phyloP scores from a whole-genome alignment of 1,284 basidiomycete species.

The Cutaneotrichosporon cyanovorans region DNA sequence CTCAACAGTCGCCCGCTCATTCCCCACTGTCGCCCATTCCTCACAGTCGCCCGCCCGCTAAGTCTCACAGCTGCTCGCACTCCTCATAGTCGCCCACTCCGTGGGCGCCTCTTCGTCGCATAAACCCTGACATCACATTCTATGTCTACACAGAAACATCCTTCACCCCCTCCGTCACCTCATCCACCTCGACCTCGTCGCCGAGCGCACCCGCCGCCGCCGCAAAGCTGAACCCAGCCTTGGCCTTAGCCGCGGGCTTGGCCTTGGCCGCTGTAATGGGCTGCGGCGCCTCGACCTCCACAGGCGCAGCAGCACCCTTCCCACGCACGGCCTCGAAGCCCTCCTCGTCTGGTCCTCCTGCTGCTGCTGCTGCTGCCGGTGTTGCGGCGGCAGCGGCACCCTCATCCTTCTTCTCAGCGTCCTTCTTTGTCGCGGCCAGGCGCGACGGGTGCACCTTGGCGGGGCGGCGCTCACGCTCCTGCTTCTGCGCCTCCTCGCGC shows the following conservation, averaged over 20 bases:
- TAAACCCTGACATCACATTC: constrained; percentile 8
- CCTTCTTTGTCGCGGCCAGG: constrained; percentile 9
- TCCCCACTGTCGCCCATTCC: no score
- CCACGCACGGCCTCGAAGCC: constrained; percentile 26
- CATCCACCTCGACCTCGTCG: constrained; percentile 22
- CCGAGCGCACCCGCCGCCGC: constrained; percentile 28
- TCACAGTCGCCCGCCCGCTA: no score
- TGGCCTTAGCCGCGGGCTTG: constrained; percentile 11
- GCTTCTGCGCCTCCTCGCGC: constrained; percentile 12
- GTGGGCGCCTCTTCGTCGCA: not conserved
- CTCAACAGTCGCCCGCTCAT: no score
- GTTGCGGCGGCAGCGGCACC: no score
- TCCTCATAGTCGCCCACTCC: no score
- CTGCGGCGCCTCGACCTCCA: constrained; percentile 12
- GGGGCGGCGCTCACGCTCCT: constrained; percentile 17
- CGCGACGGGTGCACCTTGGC: constrained; percentile 22
- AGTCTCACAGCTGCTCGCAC: no score
- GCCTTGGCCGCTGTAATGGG: constrained; percentile 5
- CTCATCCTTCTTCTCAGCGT: constrained; percentile 9
- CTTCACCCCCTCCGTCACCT: constrained; percentile 24
- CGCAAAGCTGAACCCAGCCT: constrained; percentile 40
- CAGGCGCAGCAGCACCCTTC: not conserved
- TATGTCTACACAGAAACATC: constrained; percentile 14
- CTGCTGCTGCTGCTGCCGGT: no score
- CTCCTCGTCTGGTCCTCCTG: no score